Evolutionary conservation across 2,329 filamentous ascomycete genomes (phyloP), one percentile per base, ranked within the genome.

Genomic region (Neocatenulostroma microsporum): DNA sequence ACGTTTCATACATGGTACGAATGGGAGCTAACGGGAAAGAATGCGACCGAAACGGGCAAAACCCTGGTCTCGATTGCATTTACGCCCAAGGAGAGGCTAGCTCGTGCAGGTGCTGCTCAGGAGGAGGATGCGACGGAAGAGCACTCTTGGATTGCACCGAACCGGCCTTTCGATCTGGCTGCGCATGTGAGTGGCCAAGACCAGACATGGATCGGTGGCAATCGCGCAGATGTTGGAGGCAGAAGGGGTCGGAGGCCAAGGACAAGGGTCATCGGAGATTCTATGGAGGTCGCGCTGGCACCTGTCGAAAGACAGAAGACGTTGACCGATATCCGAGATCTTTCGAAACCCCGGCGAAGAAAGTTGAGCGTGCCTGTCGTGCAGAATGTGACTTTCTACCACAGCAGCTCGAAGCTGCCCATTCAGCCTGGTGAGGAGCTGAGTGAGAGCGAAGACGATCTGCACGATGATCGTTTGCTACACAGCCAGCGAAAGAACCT

Each of bases 381-480:
- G 0, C 51, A 55, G 1, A 53, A 53, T 2, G 45, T 66, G 10
- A 54, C 49, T 0, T 63, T 67, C 39, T 68, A 63, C 41, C 54
- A 63, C n/a, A 54, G 56, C 9, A 44, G 49, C 2, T 60, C 60
- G 2, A 68, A 67, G 42, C 52, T 62, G 8, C 51, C 49, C 2
- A 43, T 69, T 2, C 31, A 44, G 6, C 50, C 58, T 21, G 64
- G 60, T 6, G 62, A 66, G 32, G 29, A 45, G 4, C 44, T 68
- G 12, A 62, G 56, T 30, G 64, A 68, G 37, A 67, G 63, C 44
- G 66, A 69, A 19, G 61, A 66, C 28, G 63, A 65, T 5, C 41
- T 58, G 0, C 62, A 66, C 27, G 54, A 58, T 18, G 40, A 39
- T 2, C 67, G 64, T 61, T 39, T 66, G 5, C 32, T 48, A 1